These are phyloP conservation scores for Friedmanniomyces endolithicus DNA, from an alignment of 495 filamentous ascomycete species.

Conservation along the genomic window DNA sequence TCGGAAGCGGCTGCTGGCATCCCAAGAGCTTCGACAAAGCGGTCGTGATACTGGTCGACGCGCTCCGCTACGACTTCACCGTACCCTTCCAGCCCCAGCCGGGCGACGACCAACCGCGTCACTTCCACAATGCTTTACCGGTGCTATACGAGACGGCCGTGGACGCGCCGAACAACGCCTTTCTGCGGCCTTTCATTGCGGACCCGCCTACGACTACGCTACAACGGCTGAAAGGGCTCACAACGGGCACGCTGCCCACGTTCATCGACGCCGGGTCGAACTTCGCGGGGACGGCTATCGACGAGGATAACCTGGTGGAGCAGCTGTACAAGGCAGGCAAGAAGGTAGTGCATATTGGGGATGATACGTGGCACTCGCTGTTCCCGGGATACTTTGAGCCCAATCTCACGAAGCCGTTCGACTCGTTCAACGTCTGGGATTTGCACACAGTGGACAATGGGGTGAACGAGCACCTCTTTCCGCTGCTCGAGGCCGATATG, in stretches of 20 bases:
- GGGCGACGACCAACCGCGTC: constrained; percentile 40
- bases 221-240: constrained; percentile 84
- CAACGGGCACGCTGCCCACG: constrained; percentile 87
- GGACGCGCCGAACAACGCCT: constrained; percentile 61
- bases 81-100: constrained; percentile 54
- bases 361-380: constrained; percentile 89
- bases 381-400: constrained; percentile 86
- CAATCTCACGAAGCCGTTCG: constrained; percentile 72
- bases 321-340: constrained; percentile 71
- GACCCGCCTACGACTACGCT: constrained; percentile 91
- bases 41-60: constrained; percentile 83
- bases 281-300: constrained; percentile 92
- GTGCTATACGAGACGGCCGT: constrained; percentile 72
- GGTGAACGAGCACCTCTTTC: constrained; percentile 84
- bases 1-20: constrained; percentile 79
- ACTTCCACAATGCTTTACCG: constrained; percentile 79
- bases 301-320: constrained; percentile 86
- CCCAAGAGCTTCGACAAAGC: constrained; percentile 84
- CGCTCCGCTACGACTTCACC: constrained; percentile 92
- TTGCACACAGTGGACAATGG: constrained; percentile 94
- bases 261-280: constrained; percentile 90
- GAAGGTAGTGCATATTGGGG: constrained; percentile 80
- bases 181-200: constrained; percentile 89
- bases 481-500: constrained; percentile 54
- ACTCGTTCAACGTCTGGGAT: constrained; percentile 98